Conservation (phyloP, 768 basidiomycete species). For the Suillus spraguei region DNA sequence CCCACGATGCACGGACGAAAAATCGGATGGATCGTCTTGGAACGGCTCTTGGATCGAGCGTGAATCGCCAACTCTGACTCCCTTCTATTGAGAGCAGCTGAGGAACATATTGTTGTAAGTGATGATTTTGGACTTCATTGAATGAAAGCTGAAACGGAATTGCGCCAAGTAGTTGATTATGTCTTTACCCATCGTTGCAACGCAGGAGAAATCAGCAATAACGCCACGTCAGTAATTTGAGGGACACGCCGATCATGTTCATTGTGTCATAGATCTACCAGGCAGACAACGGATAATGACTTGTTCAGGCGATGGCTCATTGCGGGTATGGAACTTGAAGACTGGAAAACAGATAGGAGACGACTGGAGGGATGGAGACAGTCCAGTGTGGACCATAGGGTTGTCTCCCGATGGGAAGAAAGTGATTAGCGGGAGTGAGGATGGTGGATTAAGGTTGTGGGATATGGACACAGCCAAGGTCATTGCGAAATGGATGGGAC, state of each 20-base stretch:
- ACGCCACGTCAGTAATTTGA: background rate
- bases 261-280: background rate
- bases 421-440: background rate
- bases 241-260: background rate
- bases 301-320: background rate
- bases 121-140: background rate
- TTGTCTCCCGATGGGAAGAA: background rate
- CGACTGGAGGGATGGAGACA: background rate
- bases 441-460: background rate
- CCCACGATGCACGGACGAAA: no score
- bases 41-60: no score
- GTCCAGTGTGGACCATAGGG: background rate
- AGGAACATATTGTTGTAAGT: background rate
- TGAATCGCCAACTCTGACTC: no score
- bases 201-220: background rate
- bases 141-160: background rate
- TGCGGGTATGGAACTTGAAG: background rate
- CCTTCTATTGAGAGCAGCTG: no score
- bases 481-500: background rate
- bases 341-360: background rate
- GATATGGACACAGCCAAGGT: background rate
- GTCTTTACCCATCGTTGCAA: background rate
- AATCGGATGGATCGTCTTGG: no score
- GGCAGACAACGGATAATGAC: background rate
- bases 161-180: background rate